phyloP scores from a whole-genome alignment of 2,329 filamentous ascomycete genomes.

The Aspergillus sp. region DNA sequence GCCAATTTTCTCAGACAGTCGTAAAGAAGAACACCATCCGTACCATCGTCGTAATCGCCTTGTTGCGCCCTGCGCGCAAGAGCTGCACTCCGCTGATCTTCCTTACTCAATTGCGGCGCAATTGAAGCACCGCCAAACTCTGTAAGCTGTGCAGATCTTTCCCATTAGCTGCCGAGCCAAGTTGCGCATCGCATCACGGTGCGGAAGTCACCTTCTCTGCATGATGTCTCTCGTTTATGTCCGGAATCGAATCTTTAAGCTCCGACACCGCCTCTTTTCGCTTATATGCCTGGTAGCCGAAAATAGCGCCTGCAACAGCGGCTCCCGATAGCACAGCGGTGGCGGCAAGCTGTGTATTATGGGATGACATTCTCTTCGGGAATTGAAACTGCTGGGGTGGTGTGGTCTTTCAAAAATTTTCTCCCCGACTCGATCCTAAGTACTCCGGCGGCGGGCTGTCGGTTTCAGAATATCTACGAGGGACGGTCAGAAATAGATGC shows the following conservation, averaged over 20 bases:
- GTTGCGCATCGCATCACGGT: not conserved
- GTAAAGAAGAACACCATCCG: not conserved
- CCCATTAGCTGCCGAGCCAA: not conserved
- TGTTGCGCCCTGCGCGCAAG: conserved; percentile 60
- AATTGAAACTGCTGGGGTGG: not conserved
- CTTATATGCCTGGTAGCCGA: conserved; percentile 57
- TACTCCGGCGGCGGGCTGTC: not conserved
- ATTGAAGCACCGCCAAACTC: conserved; percentile 47
- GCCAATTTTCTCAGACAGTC: not conserved
- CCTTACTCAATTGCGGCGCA: conserved; percentile 39
- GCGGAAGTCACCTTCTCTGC: conserved; percentile 46
- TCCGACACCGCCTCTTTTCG: conserved; percentile 56
- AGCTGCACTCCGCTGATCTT: conserved; percentile 59
- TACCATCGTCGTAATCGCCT: conserved; percentile 65
- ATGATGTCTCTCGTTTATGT: conserved; percentile 51
- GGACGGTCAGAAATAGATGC: not conserved
- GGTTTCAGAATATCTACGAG: not conserved
- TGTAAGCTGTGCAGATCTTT: conserved; percentile 44
- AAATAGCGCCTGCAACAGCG: conserved; percentile 51
- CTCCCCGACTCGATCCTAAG: conserved; percentile 1
- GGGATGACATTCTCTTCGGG: conserved; percentile 40
- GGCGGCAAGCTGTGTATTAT: conserved; percentile 43
- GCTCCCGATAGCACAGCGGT: conserved; percentile 45
- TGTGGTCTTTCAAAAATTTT: not conserved
- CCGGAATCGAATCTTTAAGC: conserved; percentile 62